phyloP scores from a whole-genome alignment of 2,329 filamentous ascomycete species.

The Mycosphaerella sp. region DNA sequence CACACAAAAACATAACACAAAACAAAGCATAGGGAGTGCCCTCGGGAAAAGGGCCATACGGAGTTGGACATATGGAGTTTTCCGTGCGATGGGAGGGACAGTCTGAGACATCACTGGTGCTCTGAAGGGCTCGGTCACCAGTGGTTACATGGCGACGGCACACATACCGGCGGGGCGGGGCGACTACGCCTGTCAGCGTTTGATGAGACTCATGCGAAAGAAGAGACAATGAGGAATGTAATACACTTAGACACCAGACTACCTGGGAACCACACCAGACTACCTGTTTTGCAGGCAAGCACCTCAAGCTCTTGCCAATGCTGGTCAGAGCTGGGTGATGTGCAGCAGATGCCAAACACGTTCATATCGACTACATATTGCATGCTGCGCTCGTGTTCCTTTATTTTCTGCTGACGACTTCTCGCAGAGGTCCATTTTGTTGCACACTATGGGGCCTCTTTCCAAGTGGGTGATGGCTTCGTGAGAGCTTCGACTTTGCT shows the following conservation, averaged over 20 bases:
- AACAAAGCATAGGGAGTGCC: neutral
- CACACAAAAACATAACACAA: no score
- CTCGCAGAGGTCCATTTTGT: no score
- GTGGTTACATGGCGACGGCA: constrained; percentile 9
- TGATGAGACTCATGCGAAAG: constrained; percentile 9
- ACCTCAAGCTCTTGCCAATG: neutral
- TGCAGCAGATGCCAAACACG: neutral
- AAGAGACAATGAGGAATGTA: constrained; percentile 6
- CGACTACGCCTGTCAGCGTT: neutral
- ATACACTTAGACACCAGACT: constrained; percentile 16
- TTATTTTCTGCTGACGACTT: neutral
- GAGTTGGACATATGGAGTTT: constrained; percentile 8
- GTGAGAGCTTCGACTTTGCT: no score
- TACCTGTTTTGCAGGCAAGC: neutral
- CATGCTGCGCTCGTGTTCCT: neutral
- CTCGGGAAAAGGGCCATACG: neutral
- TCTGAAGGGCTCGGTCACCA: constrained; percentile 26
- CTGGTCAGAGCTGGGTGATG: neutral
- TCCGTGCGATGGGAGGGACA: constrained; percentile 5
- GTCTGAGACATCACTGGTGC: constrained; percentile 18
- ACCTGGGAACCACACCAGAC: constrained; percentile 5
- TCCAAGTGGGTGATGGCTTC: no score
- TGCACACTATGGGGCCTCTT: no score
- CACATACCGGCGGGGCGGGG: neutral
- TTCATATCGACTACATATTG: neutral